A percentile compares a stretch with the other conserved stretches of the same genome.
phyloP scores from a whole-genome alignment of 2,329 filamentous ascomycete genomes.

The Botrytis aclada region DNA sequence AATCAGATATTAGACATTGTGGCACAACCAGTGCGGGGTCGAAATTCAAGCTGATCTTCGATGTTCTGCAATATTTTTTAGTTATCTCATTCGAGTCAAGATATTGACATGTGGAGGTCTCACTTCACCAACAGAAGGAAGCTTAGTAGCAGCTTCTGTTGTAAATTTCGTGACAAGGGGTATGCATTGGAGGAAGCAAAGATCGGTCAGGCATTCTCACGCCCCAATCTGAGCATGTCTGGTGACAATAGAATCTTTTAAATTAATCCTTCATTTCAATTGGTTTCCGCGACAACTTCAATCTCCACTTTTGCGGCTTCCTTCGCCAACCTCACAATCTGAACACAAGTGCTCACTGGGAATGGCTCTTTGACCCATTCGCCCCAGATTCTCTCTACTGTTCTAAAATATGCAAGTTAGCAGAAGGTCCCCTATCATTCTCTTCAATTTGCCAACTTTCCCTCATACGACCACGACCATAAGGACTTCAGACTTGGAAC shows the following conservation, averaged over 20 bases:
- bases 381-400: constrained; percentile 14
- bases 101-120: neutral
- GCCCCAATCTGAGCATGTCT: neutral
- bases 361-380: constrained; percentile 17
- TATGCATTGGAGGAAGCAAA: neutral
- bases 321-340: constrained; percentile 15
- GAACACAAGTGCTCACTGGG: constrained; percentile 16
- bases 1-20: neutral
- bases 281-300: constrained; percentile 17
- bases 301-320: constrained; percentile 15
- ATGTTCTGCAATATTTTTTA: neutral
- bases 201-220: neutral
- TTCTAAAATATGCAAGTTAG: neutral
- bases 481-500: neutral
- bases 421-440: too few relatives aligned
- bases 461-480: neutral
- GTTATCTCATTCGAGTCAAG: too few relatives aligned
- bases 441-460: neutral
- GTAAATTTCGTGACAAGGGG: neutral
- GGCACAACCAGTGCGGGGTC: too few relatives aligned
- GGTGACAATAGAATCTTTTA: too few relatives aligned
- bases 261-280: neutral
- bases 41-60: too few relatives aligned
- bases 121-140: neutral
- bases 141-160: neutral